Conservation (phyloP, 148 eudicot genomes). For the Rheum nobile region DNA sequence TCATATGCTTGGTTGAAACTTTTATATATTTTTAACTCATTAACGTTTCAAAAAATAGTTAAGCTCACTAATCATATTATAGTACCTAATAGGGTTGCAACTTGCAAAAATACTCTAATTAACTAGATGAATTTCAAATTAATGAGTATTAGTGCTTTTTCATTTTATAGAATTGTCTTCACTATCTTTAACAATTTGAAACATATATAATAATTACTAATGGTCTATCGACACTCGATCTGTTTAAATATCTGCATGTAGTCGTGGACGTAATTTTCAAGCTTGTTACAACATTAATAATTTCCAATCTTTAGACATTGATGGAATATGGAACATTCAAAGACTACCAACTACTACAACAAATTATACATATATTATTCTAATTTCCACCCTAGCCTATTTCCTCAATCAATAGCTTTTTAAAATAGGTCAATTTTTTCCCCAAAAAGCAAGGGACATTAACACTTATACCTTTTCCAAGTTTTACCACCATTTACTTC, state of each 20-base stretch:
- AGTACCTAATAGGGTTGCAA: no score
- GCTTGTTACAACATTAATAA: neutral
- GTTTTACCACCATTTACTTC: conserved; percentile 6
- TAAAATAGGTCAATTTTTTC: neutral
- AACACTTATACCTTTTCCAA: conserved; percentile 7
- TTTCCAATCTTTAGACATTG: neutral
- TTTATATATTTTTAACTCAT: no score
- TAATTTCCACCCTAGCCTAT: neutral
- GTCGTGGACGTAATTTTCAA: neutral
- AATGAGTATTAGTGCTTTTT: no score
- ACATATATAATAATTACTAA: neutral
- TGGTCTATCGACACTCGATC: neutral
- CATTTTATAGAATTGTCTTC: no score
- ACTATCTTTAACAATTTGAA: neutral
- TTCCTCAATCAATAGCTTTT: neutral
- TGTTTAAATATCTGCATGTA: neutral
- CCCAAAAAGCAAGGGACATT: conserved; percentile 7
- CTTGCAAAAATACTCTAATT: no score
- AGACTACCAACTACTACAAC: conserved; percentile 6
- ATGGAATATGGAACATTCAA: conserved; percentile 3
- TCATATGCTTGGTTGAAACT: neutral
- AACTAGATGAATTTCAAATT: no score
- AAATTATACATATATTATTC: neutral
- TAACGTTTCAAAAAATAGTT: no score
- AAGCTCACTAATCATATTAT: no score